phyloP scores from a whole-genome alignment of 352 stramenopile species.

The Phytophthora podocarpi region DNA sequence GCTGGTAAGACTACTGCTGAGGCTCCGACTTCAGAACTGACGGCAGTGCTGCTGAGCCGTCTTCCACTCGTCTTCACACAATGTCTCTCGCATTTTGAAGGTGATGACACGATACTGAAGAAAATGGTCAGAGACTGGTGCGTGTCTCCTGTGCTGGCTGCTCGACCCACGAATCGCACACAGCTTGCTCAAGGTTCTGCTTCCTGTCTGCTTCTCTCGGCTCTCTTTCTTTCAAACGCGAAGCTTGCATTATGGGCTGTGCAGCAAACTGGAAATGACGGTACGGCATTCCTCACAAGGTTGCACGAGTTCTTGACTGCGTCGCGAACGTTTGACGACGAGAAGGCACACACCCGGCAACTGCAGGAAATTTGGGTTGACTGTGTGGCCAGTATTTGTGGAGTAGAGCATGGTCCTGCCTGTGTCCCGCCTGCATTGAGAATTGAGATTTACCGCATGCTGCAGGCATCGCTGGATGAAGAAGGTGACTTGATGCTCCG shows the following conservation, averaged over 20 bases:
- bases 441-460: slow-evolving; percentile 81
- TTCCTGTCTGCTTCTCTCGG: slow-evolving; percentile 74
- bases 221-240: slow-evolving; percentile 80
- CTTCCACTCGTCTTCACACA: slow-evolving; percentile 87
- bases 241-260: slow-evolving; percentile 82
- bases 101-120: slow-evolving; percentile 67
- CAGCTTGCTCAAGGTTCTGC: slow-evolving; percentile 60
- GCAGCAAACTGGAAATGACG: slow-evolving; percentile 68
- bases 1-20: slow-evolving; percentile 2
- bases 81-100: slow-evolving; percentile 75
- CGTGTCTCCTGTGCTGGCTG: slow-evolving; percentile 61
- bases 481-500: slow-evolving; percentile 76
- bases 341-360: slow-evolving; percentile 50
- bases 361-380: slow-evolving; percentile 85
- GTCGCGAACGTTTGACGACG: slow-evolving; percentile 52
- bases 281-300: slow-evolving; percentile 52
- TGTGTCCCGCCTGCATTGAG: slow-evolving; percentile 69
- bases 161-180: slow-evolving; percentile 45
- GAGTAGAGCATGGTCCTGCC: slow-evolving; percentile 69
- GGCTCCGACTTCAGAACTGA: slow-evolving; percentile 26
- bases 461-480: slow-evolving; percentile 69
- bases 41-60: slow-evolving; percentile 63
- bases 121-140: slow-evolving; percentile 74
- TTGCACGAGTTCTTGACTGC: slow-evolving; percentile 67
- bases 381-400: slow-evolving; percentile 79